phyloP scores from a whole-genome alignment of 2,329 filamentous ascomycete genomes.

The Fusarium setosum region DNA sequence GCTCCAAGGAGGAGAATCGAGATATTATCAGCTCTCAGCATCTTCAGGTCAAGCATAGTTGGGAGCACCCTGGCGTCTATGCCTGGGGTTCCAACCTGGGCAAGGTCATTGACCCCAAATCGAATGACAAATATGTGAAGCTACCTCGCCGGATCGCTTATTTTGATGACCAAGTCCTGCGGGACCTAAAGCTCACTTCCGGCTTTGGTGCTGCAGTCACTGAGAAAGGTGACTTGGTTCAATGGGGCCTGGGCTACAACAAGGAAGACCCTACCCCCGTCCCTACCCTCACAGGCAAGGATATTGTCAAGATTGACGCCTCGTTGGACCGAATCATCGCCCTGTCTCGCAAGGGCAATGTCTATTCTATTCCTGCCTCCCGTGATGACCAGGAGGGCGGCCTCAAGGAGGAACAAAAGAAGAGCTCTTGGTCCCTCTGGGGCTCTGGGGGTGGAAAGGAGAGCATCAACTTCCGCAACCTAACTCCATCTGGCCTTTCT shows the following conservation, averaged over 20 bases:
- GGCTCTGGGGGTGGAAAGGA: conserved; percentile 45
- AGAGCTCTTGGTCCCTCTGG: conserved; percentile 80
- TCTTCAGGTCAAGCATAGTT: conserved; percentile 85
- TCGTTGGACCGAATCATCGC: conserved; percentile 88
- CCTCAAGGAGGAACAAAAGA: conserved; percentile 68
- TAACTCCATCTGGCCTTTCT: conserved; percentile 73
- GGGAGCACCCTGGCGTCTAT: conserved; percentile 88
- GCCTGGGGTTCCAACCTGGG: conserved; percentile 92
- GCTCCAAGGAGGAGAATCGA: conserved; percentile 77
- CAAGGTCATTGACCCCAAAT: conserved; percentile 86
- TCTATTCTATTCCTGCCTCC: conserved; percentile 88
- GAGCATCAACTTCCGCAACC: conserved; percentile 75
- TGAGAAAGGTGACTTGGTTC: conserved; percentile 87
- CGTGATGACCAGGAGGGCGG: conserved; percentile 76
- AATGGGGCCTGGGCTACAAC: conserved; percentile 88
- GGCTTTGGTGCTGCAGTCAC: conserved; percentile 88
- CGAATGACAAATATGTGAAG: conserved; percentile 81
- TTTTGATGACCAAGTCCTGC: conserved; percentile 85
- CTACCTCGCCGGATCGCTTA: conserved; percentile 80
- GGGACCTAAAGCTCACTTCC: conserved; percentile 87
- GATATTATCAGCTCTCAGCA: conserved; percentile 87
- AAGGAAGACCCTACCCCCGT: conserved; percentile 71
- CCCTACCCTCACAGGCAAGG: conserved; percentile 82
- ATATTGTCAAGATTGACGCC: conserved; percentile 79
- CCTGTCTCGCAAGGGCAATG: conserved; percentile 76